Percentiles rank a stretch among this genome's conserved stretches.
Evolutionary conservation across 148 eudicot species (phyloP).

Genomic region (Polygonum maritimum): DNA sequence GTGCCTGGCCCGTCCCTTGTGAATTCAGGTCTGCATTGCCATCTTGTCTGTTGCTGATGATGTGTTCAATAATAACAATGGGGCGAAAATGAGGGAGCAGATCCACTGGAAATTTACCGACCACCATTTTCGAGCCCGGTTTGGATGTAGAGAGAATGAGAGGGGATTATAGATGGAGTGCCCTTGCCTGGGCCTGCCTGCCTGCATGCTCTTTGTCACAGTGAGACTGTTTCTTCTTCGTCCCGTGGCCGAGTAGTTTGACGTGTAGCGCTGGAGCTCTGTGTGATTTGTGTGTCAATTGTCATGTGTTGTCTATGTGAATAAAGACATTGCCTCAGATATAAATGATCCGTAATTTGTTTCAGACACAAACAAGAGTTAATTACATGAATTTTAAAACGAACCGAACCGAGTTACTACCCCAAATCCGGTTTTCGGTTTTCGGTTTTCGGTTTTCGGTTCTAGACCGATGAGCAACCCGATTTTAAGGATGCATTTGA

Average conservation of each 20-base stretch:
- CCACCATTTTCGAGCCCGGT: not conserved
- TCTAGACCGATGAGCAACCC: too few species aligned
- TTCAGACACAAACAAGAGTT: too few species aligned
- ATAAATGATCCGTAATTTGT: not conserved
- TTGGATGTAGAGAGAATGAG: not conserved
- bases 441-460: too few species aligned
- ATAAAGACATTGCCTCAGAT: constrained; percentile 1
- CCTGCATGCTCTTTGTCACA: constrained; percentile 8
- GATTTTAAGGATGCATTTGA: too few species aligned
- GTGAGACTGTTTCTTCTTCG: constrained; percentile 5
- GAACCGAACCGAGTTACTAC: too few species aligned
- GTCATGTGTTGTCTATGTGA: constrained; percentile 1
- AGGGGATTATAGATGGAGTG: not conserved
- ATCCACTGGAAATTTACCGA: not conserved
- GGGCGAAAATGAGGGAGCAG: not conserved
- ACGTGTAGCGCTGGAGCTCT: constrained; percentile 6
- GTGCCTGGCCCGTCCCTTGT: constrained; percentile 11
- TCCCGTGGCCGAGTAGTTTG: constrained; percentile 3
- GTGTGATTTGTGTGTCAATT: not conserved
- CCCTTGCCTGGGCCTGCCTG: constrained; percentile 7
- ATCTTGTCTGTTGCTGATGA: too few species aligned
- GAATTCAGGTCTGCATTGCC: not conserved
- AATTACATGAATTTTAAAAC: too few species aligned
- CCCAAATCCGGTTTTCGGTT: too few species aligned
- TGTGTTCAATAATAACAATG: too few species aligned